These are phyloP conservation scores for Tricholoma saponaceum DNA, from an alignment of 768 basidiomycete species.

Conservation along the genomic window DNA sequence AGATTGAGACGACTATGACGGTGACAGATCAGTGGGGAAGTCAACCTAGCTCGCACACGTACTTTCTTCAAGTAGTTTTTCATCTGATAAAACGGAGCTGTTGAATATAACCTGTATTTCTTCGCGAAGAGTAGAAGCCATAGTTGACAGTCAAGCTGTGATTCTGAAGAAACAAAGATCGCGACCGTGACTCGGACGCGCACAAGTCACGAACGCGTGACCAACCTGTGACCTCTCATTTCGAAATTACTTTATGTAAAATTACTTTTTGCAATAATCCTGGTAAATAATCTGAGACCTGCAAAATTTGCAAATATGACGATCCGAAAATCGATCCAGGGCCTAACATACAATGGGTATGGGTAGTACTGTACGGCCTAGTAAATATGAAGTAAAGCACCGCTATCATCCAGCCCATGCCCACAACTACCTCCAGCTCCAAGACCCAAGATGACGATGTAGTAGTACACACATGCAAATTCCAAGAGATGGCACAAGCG, in stretches of 20 bases:
- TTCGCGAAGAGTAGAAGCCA: constrained; percentile 17
- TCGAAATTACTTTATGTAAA: too few species aligned
- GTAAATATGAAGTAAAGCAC: constrained; percentile 7
- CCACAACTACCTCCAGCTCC: constrained; percentile 14
- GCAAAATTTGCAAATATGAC: background rate
- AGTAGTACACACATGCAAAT: constrained; percentile 32
- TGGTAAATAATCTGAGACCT: background rate
- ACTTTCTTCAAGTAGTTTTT: constrained; percentile 53
- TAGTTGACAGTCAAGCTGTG: constrained; percentile 6
- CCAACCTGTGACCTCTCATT: background rate
- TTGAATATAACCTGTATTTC: constrained; percentile 25
- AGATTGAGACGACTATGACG: constrained; percentile 58
- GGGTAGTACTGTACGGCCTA: constrained; percentile 5
- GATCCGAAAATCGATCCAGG: constrained; percentile 2
- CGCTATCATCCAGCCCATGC: constrained; percentile 5
- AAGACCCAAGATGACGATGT: constrained; percentile 16
- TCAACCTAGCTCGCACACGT: constrained; percentile 5
- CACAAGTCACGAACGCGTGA: background rate
- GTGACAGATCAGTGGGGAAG: background rate
- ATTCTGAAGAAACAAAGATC: background rate
- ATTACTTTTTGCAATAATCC: too few species aligned
- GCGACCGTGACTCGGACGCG: too few species aligned
- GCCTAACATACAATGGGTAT: constrained; percentile 4
- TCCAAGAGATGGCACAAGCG: constrained; percentile 33
- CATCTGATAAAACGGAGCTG: constrained; percentile 28